phyloP scores from a whole-genome alignment of 345 rosid species.

The Geranium brycei region DNA sequence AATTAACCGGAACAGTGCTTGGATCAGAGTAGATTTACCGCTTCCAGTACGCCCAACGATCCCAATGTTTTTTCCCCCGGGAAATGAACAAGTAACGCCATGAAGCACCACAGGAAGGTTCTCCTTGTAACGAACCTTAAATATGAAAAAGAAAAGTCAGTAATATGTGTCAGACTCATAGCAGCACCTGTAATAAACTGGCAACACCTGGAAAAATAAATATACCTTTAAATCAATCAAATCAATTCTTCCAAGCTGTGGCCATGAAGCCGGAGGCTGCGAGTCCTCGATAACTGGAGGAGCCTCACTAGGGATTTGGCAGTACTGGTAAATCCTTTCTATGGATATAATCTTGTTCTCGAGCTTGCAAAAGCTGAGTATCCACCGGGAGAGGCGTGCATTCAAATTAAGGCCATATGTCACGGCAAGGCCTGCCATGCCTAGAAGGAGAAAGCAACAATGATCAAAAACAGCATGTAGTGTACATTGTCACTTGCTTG shows the following conservation, averaged over 20 bases:
- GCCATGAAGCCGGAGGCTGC: constrained; percentile 71
- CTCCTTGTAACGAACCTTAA: constrained; percentile 85
- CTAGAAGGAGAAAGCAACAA: constrained; percentile 29
- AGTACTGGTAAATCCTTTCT: constrained; percentile 93
- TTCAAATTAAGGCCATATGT: constrained; percentile 97
- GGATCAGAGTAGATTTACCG: constrained; percentile 94
- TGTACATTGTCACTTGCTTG: not conserved
- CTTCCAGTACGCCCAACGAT: constrained; percentile 99
- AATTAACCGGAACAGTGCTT: constrained; percentile 86
- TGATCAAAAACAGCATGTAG: constrained; percentile 8
- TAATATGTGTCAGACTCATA: no score
- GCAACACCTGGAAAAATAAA: no score
- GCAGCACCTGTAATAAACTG: no score
- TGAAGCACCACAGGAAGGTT: constrained; percentile 91
- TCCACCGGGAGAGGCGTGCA: constrained; percentile 95
- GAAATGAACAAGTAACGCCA: constrained; percentile 69
- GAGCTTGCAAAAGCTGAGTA: constrained; percentile 98
- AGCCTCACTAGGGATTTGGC: constrained; percentile 76
- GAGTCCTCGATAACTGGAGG: constrained; percentile 50
- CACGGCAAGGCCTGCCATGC: constrained; percentile 99
- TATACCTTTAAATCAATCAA: constrained; percentile 77
- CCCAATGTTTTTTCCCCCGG: constrained; percentile 94
- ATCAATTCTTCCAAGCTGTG: constrained; percentile 69
- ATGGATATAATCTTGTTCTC: constrained; percentile 96
- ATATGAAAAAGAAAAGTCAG: constrained; percentile 9